Base-by-base conservation (phyloP, 352 stramenopile genomes). In the Phytopythium helicoides region DNA sequence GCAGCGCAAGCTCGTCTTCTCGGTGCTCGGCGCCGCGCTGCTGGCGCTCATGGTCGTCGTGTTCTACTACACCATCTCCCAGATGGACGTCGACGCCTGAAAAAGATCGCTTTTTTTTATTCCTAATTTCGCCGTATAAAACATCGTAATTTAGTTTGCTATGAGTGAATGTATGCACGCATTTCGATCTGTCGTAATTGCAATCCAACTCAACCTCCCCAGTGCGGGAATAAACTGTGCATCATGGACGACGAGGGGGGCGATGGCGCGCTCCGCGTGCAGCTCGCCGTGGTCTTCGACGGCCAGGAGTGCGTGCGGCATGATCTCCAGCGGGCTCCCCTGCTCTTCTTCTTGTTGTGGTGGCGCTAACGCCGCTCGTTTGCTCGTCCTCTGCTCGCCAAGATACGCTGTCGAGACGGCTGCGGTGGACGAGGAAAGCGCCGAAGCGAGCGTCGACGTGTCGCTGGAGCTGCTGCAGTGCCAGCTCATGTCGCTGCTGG, bases 41-140 rank as follows among this genome's bases (percentile, higher is more conserved):
- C 61, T 88, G 38, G 47, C 88, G 40, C 57, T 89, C 56, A 84
- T 89, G 69, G 68, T 92, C 59, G 64, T 89, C 38, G 74, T 92
- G 42, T 85, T 87, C 54, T 92, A 89, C 72, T 92, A 89, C 60
- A 64, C 88, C 59, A 71, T 88, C 55, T 71, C 71, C 22, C 65
- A 85, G 64, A 80, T 77, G 62, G 47, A 53, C 21, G 47, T 41
- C 36, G 36, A 41, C 36, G 28, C 5, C 28, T 9, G 5, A 33
- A 33, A 33, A 33, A 33, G 28, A 33, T n/a, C n/a, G n/a, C n/a
- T n/a, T n/a, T n/a, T n/a, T n/a, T 33, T 33, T 33, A 33, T 33
- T 33, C 9, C 28, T 10, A 10, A 33, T 10, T 33, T 33, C 28
- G 28, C 28, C 28, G 28, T 33, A 33, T n/a, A n/a, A n/a, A n/a